phyloP scores from a whole-genome alignment of 225 moss, liverwort and hornwort genomes.

The Bryum argenteum region DNA sequence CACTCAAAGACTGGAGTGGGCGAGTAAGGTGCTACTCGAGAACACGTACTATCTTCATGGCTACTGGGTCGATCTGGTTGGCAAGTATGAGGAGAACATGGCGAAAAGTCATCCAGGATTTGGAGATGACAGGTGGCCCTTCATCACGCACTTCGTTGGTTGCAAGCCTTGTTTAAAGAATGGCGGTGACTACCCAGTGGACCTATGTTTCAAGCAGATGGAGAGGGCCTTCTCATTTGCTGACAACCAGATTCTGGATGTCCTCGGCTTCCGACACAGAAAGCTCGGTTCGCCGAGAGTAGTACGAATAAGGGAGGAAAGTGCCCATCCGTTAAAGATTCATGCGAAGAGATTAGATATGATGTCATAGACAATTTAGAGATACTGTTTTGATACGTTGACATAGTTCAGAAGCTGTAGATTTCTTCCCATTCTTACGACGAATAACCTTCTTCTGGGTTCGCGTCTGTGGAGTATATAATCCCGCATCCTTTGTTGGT shows the following conservation, averaged over 20 bases:
- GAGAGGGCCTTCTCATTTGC: conserved; percentile 55
- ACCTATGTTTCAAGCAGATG: conserved; percentile 47
- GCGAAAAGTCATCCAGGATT: conserved; percentile 42
- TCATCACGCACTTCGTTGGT: conserved; percentile 53
- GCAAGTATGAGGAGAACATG: conserved; percentile 44
- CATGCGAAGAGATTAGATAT: conserved; percentile 22
- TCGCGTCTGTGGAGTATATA: not conserved
- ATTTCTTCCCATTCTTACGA: conserved; percentile 19
- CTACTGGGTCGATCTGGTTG: conserved; percentile 50
- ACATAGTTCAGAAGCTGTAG: not conserved
- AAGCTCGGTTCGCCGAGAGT: conserved; percentile 48
- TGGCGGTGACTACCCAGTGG: conserved; percentile 46
- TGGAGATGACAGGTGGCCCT: conserved; percentile 54
- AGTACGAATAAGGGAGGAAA: conserved; percentile 35
- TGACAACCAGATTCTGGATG: conserved; percentile 46
- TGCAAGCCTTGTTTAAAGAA: conserved; percentile 53
- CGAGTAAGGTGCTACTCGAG: conserved; percentile 41
- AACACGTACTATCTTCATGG: conserved; percentile 51
- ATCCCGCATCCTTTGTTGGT: conserved; percentile 10
- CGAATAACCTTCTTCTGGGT: not conserved
- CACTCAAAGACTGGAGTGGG: conserved; percentile 39
- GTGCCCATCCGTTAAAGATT: conserved; percentile 27
- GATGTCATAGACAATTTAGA: conserved; percentile 9
- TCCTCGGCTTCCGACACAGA: conserved; percentile 46
- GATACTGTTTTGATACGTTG: not conserved